Evolutionary conservation across 176 grass and related monocot genomes (phyloP).

Genomic region (Musa itinerans): DNA sequence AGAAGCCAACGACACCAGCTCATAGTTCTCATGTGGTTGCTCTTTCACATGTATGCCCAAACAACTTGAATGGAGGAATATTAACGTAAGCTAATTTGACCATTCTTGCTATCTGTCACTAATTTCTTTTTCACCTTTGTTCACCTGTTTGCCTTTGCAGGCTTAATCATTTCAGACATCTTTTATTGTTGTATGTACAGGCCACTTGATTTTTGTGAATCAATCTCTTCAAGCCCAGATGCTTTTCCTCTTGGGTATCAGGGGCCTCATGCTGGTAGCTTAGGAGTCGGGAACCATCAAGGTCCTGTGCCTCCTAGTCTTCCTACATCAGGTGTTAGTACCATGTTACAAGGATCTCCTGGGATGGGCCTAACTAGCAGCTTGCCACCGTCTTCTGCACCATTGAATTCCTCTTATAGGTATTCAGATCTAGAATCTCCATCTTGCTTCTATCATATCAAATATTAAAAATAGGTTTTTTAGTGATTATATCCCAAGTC

Average conservation of each 20-base stretch:
- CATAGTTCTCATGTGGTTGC: slow-evolving; percentile 70
- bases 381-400: slow-evolving; percentile 44
- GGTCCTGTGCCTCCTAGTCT: slow-evolving; percentile 42
- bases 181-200: slow-evolving; percentile 30
- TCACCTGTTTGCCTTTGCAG: background rate
- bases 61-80: slow-evolving; percentile 44
- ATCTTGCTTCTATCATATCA: slow-evolving; percentile 16
- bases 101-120: background rate
- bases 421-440: slow-evolving; percentile 25
- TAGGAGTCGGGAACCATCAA: slow-evolving; percentile 47
- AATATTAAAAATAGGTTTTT: background rate
- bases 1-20: slow-evolving; percentile 42
- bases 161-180: background rate
- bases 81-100: slow-evolving; percentile 62
- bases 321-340: slow-evolving; percentile 60
- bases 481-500: background rate
- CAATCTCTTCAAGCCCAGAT: slow-evolving; percentile 51
- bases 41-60: slow-evolving; percentile 70
- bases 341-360: slow-evolving; percentile 61
- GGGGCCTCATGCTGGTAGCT: slow-evolving; percentile 49
- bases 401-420: slow-evolving; percentile 54
- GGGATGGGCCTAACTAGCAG: slow-evolving; percentile 47
- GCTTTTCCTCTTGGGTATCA: slow-evolving; percentile 44
- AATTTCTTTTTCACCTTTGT: background rate
- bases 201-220: slow-evolving; percentile 95